phyloP scores from a whole-genome alignment of 2,329 filamentous ascomycete species.

The Colletotrichum phormii region DNA sequence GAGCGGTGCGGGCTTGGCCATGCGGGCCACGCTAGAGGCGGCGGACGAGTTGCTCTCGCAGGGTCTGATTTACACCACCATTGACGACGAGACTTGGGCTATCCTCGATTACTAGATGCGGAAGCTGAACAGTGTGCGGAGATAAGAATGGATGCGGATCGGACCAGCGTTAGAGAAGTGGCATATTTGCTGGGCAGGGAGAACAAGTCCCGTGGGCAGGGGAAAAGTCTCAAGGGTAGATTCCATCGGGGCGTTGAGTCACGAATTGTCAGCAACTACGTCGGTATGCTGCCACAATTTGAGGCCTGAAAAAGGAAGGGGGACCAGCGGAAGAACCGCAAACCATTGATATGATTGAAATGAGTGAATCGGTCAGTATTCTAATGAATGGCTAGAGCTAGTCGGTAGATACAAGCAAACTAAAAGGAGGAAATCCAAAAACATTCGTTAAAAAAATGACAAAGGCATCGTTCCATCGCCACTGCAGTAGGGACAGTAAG shows the following conservation, averaged over 20 bases:
- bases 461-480: not conserved
- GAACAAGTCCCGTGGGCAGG: not conserved
- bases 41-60: slow-evolving; percentile 81
- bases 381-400: slow-evolving; percentile 38
- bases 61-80: slow-evolving; percentile 88
- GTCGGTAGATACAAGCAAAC: slow-evolving; percentile 27
- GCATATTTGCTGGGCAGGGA: not conserved
- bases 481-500: slow-evolving; percentile 11
- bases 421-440: slow-evolving; percentile 4
- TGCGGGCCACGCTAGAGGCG: slow-evolving; percentile 78
- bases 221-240: not conserved
- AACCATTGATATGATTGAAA: slow-evolving; percentile 27
- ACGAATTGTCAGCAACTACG: not conserved
- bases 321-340: not conserved
- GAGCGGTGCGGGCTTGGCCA: slow-evolving; percentile 70
- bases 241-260: not conserved
- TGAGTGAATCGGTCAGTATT: slow-evolving; percentile 23
- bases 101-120: slow-evolving; percentile 74
- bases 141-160: too few relatives aligned
- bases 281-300: not conserved
- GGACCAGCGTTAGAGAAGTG: not conserved
- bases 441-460: slow-evolving; percentile 16
- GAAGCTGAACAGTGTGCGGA: not conserved
- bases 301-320: not conserved
- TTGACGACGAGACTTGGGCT: slow-evolving; percentile 94